Base-by-base conservation (phyloP, 257 asterid species). In the Penstemon newberryi region DNA sequence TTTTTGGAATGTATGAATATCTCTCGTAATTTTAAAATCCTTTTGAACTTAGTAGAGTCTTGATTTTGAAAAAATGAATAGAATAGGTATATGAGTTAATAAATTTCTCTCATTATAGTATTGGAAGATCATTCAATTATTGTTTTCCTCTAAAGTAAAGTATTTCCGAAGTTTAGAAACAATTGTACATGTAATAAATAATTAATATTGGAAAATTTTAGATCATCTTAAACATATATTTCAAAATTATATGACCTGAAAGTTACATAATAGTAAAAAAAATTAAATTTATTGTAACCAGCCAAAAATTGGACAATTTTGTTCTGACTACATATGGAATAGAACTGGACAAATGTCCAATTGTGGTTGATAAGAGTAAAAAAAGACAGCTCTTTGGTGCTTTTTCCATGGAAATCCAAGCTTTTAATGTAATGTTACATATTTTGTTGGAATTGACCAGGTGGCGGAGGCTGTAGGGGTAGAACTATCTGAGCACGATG, bases 401-500 rank as follows among this genome's bases (percentile, higher is more conserved):
- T 53, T 66, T 25, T 47, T 71, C 25, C 56, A 42, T 43, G 10
- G 33, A 58, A 7, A 46, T 12, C 8, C 45, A 19, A 67, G 38
- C 9, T 37, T 43, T 38, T 36, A 60, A 36, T 52, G 18, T 13
- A 41, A 19, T n/a, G 7, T 52, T 46, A 4, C 4, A 8, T 58
- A 0, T 41, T 1, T 47, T 15, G 44, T 66, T 67, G 68, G 50
- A 60, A 42, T 39, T 50, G 19, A 65, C 60, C 81, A 81, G 87
- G 86, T 75, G 71, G 8, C 75, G 70, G 86, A 83, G 63, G 70
- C 92, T 69, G 78, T 75, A 79, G 86, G 61, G 36, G 83, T 82
- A 58, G 89, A 88, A 72, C 68, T 87, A 71, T 81, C 70, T 36
- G 91, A 72, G 45, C 92, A 83, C 9, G 96, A 92, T 77, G 96